Evolutionary conservation across 257 asterid species (phyloP), one percentile per base, ranked within the genome.

Genomic region (Solanum gandarillasii): DNA sequence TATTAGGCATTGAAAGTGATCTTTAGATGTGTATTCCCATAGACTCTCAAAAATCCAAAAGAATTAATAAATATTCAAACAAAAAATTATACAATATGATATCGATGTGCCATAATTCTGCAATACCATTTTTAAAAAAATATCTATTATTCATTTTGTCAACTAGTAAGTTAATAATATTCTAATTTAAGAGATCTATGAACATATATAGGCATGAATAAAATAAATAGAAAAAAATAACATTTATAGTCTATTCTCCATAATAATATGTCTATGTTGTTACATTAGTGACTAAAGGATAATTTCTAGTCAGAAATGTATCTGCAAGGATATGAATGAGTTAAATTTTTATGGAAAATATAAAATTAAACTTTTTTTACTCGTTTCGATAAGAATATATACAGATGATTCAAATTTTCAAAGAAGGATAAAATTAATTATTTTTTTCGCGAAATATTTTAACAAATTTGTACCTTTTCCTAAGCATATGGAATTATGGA

Each of bases 1-100:
- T 81, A 48, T 81, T 29, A 82, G 68, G 85, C 70, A 46, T 29
- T 48, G 70, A 82, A 65, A 46, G 21, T 82, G 85, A 82, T 31
- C 3, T 29, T 48, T 82, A 29, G 39, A 67, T 79, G 43, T 82
- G 70, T 82, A 48, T 82, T 14, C 68, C 68, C 68, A 46, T 9
- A 27, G 25, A 18, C n/a, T 25, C 68, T 81, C 6, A 46, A 81
- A 46, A 81, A 29, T 27, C 68, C 41, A 81, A 46, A 81, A 81
- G 6, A 81, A 27, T 21, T 29, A 46, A 81, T 81, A 81, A 81
- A 46, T 27, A 31, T 81, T 81, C 67, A 81, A 46, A 43, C 62
- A 27, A 43, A 2, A 41, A 81, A 29, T 10, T 46, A 29, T n/a
- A n/a, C n/a, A 39, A 41, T 13, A 79, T 79, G 58, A 27, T 27